A percentile compares a stretch with the other conserved stretches of the same genome.
Conservation (phyloP, 2,329 filamentous ascomycete species). For the Chalaropsis ovoidea region DNA sequence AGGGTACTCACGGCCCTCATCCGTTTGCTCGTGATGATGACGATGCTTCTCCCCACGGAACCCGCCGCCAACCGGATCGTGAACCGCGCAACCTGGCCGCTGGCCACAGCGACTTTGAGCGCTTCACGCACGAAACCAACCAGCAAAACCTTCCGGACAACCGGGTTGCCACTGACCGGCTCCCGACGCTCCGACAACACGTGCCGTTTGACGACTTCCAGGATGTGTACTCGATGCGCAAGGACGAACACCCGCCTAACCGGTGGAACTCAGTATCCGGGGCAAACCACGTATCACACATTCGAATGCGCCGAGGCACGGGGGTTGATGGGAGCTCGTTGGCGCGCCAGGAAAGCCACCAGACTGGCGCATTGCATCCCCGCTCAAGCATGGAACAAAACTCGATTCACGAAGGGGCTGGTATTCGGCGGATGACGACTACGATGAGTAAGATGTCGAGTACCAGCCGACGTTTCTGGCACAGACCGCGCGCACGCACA, state of each 20-base stretch:
- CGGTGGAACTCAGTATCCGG: conserved; percentile 22
- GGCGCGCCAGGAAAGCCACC: conserved; percentile 22
- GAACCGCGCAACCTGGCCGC: neutral
- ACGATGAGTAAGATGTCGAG: conserved; percentile 25
- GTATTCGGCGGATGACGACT: conserved; percentile 24
- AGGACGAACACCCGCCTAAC: conserved; percentile 11
- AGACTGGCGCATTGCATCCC: conserved; percentile 20
- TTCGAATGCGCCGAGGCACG: conserved; percentile 20
- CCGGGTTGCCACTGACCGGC: conserved; percentile 21
- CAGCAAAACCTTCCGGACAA: conserved; percentile 12
- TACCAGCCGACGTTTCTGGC: conserved; percentile 23
- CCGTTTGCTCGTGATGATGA: conserved; percentile 17
- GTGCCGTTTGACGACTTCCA: conserved; percentile 35
- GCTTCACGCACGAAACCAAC: conserved; percentile 9
- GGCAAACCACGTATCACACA: conserved; percentile 14
- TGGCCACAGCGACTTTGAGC: conserved; percentile 2
- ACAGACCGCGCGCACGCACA: conserved; percentile 21
- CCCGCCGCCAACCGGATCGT: conserved; percentile 12
- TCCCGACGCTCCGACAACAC: conserved; percentile 23
- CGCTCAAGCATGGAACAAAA: conserved; percentile 21
- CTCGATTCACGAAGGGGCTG: conserved; percentile 12
- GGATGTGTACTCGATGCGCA: conserved; percentile 34
- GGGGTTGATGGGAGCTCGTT: conserved; percentile 18
- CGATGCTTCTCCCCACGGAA: conserved; percentile 16
- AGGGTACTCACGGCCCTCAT: neutral